Evolutionary conservation across 352 stramenopile species (phyloP).

Genomic region (Phytophthora aleatoria): DNA sequence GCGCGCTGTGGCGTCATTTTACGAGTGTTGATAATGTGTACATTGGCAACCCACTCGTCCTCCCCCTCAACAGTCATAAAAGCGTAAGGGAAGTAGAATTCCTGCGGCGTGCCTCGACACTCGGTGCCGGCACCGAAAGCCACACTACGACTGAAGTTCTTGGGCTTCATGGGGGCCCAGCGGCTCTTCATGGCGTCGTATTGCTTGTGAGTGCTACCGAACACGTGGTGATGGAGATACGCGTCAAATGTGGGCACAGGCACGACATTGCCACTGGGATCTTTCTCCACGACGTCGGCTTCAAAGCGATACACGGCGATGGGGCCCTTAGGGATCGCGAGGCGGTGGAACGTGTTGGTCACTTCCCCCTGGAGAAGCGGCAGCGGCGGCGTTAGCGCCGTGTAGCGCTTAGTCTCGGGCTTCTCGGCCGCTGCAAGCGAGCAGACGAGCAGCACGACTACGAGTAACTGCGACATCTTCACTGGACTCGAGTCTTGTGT

Average conservation of each 20-base stretch:
- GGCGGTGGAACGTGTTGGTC: slow-evolving; percentile 75
- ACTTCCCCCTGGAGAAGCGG: slow-evolving; percentile 71
- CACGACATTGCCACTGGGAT: slow-evolving; percentile 51
- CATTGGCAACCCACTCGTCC: slow-evolving; percentile 82
- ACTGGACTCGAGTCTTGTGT: slow-evolving; percentile 6
- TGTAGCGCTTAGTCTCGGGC: slow-evolving; percentile 63
- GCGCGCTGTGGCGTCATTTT: slow-evolving; percentile 46
- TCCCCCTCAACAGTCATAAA: slow-evolving; percentile 81
- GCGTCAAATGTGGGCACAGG: slow-evolving; percentile 70
- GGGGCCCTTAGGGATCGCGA: slow-evolving; percentile 74
- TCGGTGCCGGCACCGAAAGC: slow-evolving; percentile 82
- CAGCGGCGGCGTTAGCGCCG: slow-evolving; percentile 67
- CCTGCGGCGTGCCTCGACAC: slow-evolving; percentile 75
- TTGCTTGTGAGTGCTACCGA: slow-evolving; percentile 69
- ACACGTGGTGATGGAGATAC: slow-evolving; percentile 86
- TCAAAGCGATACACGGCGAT: slow-evolving; percentile 86
- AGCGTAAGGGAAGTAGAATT: slow-evolving; percentile 81
- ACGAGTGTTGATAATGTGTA: slow-evolving; percentile 86
- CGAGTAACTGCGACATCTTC: slow-evolving; percentile 16
- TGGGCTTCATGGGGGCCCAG: slow-evolving; percentile 76
- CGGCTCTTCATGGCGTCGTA: slow-evolving; percentile 56
- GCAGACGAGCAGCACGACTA: slow-evolving; percentile 10
- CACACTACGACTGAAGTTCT: slow-evolving; percentile 73
- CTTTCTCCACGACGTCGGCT: slow-evolving; percentile 72
- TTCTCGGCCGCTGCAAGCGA: slow-evolving; percentile 9